A percentile compares a stretch with the other conserved stretches of the same genome.
Evolutionary conservation across 495 filamentous ascomycete species (phyloP).

Genomic region (Geopyxis carbonaria): DNA sequence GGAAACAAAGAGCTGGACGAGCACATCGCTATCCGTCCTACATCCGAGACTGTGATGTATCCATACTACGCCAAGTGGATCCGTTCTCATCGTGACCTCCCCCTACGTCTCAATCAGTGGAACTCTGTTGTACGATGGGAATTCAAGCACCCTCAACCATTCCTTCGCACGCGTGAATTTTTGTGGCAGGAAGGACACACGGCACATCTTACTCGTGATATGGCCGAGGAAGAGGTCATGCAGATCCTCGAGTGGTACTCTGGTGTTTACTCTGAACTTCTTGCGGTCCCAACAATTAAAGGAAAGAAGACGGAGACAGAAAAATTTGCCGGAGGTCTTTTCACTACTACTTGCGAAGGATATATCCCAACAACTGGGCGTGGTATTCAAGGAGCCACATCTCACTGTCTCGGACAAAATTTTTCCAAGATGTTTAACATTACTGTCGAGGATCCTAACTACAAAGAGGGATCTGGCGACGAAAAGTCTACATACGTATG

Average conservation of each 20-base stretch:
- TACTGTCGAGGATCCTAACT: conserved; percentile 76
- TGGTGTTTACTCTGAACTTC: conserved; percentile 73
- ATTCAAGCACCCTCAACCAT: conserved; percentile 92
- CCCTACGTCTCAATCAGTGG: conserved; percentile 89
- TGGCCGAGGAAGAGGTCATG: conserved; percentile 65
- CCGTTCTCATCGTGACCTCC: conserved; percentile 79
- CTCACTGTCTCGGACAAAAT: conserved; percentile 88
- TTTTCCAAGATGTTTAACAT: conserved; percentile 98
- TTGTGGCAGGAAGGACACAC: conserved; percentile 98
- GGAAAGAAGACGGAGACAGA: conserved; percentile 86
- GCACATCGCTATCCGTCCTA: conserved; percentile 89
- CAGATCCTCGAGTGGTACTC: conserved; percentile 90
- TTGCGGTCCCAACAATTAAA: conserved; percentile 84
- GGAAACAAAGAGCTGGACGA: conserved; percentile 84
- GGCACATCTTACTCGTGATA: conserved; percentile 64
- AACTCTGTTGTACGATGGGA: conserved; percentile 97
- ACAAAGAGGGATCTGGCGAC: conserved; percentile 46
- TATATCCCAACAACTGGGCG: conserved; percentile 87
- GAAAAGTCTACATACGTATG: conserved; percentile 61
- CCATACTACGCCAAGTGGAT: conserved; percentile 96
- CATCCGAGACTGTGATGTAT: conserved; percentile 89
- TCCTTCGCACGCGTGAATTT: conserved; percentile 84
- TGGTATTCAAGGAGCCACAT: conserved; percentile 90
- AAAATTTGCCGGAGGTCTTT: conserved; percentile 90
- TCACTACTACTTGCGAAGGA: conserved; percentile 89